Evolutionary conservation across 208 protist genomes (phyloP).

Genomic region (Naegleria fowleri): DNA sequence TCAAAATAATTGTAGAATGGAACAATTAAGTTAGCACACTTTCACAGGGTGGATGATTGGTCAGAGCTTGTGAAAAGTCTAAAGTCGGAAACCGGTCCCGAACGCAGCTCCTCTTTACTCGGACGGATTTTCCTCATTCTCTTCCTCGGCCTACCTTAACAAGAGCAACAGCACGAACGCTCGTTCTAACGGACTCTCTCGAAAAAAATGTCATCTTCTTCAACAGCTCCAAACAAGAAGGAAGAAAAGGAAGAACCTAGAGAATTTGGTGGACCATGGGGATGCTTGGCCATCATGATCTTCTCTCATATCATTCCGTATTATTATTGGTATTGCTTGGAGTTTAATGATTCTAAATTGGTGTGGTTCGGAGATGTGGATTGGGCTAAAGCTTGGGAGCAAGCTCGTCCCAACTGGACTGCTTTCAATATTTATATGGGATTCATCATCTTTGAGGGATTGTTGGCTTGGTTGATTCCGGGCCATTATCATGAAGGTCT

Average conservation of each 20-base stretch:
- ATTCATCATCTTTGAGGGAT: not conserved
- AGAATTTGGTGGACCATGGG: conserved; percentile 24
- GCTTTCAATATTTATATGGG: not conserved
- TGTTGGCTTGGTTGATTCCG: not conserved
- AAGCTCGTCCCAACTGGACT: not conserved
- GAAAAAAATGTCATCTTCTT: no score
- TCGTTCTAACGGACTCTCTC: no score
- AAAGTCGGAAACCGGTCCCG: no score
- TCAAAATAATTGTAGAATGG: no score
- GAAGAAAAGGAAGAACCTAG: not conserved
- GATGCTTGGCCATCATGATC: not conserved
- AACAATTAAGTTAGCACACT: no score
- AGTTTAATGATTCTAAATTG: not conserved
- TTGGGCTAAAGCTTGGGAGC: not conserved
- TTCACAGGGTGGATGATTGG: no score
- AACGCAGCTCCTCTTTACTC: no score
- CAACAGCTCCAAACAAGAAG: no score
- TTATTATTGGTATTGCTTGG: conserved; percentile 20
- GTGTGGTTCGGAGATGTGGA: not conserved
- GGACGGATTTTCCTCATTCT: no score
- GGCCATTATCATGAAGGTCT: not conserved
- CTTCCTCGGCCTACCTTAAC: no score
- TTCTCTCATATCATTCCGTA: conserved; percentile 22
- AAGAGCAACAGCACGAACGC: no score
- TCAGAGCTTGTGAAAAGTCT: no score